These are phyloP conservation scores for Pseudonitzschia delicatissima DNA, from an alignment of 108 stramenopile genomes.

Conservation along the genomic window DNA sequence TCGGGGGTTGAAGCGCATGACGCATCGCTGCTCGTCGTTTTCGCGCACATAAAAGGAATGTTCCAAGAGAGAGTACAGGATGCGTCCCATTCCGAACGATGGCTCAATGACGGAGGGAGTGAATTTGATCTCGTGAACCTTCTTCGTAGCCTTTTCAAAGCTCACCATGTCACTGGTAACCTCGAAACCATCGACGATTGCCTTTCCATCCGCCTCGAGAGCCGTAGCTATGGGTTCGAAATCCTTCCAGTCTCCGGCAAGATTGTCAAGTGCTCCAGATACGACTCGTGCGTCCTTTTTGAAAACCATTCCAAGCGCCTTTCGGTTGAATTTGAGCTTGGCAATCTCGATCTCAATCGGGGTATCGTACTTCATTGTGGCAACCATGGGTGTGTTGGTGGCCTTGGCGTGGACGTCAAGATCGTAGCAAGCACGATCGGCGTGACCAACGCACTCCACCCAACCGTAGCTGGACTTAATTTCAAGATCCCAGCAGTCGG, in stretches of 20 bases:
- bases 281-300: conserved; percentile 92
- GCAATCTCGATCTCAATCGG: conserved; percentile 81
- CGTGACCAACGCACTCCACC: conserved; percentile 99
- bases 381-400: conserved; percentile 93
- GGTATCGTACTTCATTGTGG: conserved; percentile 82
- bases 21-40: conserved; percentile 91
- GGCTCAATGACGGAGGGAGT: conserved; percentile 99
- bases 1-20: conserved; percentile 95
- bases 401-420: conserved; percentile 94
- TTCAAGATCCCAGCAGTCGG: conserved; percentile 99
- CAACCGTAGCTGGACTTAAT: conserved; percentile 97
- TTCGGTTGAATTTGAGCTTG: conserved; percentile 89
- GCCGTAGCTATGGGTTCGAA: conserved; percentile 89
- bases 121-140: conserved; percentile 94
- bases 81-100: conserved; percentile 99
- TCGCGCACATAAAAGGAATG: conserved; percentile 97
- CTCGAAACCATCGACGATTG: conserved; percentile 86
- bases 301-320: conserved; percentile 87
- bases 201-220: conserved; percentile 83
- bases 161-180: conserved; percentile 91
- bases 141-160: conserved; percentile 81
- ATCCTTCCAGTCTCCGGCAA: conserved; percentile 88
- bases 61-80: conserved; percentile 96
- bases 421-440: conserved; percentile 99
- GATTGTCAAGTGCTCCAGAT: conserved; percentile 85